Evolutionary conservation across 2,329 filamentous ascomycete species (phyloP), one percentile per base, ranked within the genome.

Genomic region (Coleophoma cylindrospora): DNA sequence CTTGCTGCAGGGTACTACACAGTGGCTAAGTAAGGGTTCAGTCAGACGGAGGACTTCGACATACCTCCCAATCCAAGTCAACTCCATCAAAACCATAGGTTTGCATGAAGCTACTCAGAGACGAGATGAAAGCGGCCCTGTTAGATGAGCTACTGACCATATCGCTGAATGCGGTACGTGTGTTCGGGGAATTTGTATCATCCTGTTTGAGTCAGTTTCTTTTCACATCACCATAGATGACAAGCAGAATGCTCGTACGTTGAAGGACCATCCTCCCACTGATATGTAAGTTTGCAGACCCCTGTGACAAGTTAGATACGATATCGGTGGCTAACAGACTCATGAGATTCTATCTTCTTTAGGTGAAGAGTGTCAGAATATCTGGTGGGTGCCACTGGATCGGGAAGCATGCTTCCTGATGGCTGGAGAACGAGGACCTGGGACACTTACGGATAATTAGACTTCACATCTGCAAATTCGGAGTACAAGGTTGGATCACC

Each of bases 41-140:
- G 14, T 46, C 17, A 46, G 34, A 19, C 19, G 2, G 3, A 19
- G 14, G 27, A 46, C 17, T 46, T 27, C 40, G 2, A 43, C 40
- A 14, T 32, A 43, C 40, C 43, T 70, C 67, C 74, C 73, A 77
- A 53, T 76, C 70, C n/a, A 77, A 55, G 46, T 77, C 72, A 2
- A 74, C 61, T 2, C 72, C 72, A 51, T 72, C 68, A 46, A 77
- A 74, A 3, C 62, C 63, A 54, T 73, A 74, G 7, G 60, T 66
- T 1, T 56, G 33, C 57, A 77, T 63, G 54, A 77, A 76, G 1
- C 49, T 44, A 2, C 68, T 50, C 0, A 74, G 53, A 0, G 63
- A 67, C 1, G 58, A 51, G 48, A 70, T 64, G 53, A 77, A 77
- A 0, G 53, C 55, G 0, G 50, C 44, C n/a, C 65, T 61, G 15